Percentiles rank a stretch among this genome's conserved stretches.
Evolutionary conservation across 202 grass and related monocot genomes (phyloP).

Genomic region (Cymbopogon flexuosus): DNA sequence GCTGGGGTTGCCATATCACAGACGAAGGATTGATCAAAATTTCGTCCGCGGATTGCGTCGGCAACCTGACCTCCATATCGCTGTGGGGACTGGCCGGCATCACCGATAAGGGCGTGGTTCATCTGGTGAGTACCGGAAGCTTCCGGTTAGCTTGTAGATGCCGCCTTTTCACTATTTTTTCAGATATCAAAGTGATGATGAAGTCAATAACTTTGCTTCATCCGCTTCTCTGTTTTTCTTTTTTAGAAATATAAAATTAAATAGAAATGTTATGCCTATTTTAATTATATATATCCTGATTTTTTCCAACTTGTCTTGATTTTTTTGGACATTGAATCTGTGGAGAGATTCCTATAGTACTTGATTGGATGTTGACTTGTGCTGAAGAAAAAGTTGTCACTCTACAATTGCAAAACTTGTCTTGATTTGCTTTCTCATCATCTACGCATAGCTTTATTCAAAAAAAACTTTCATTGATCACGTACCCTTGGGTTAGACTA

Average conservation of each 20-base stretch:
- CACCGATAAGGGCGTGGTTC: constrained; percentile 75
- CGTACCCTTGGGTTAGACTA: background rate
- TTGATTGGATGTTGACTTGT: constrained; percentile 6
- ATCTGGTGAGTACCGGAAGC: constrained; percentile 41
- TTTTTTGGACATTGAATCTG: background rate
- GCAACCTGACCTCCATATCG: constrained; percentile 70
- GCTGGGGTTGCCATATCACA: constrained; percentile 76
- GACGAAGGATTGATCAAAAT: constrained; percentile 72
- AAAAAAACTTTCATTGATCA: background rate
- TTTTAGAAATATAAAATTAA: background rate
- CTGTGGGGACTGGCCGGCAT: constrained; percentile 89
- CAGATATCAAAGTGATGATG: background rate
- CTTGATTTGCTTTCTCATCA: background rate
- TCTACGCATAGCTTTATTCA: background rate
- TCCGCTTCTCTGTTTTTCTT: background rate
- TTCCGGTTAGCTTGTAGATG: background rate
- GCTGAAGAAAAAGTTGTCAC: background rate
- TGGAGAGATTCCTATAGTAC: background rate
- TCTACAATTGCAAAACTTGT: background rate
- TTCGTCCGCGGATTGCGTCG: constrained; percentile 56
- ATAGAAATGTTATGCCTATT: background rate
- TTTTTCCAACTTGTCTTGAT: too few relatives aligned
- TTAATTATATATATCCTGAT: background rate
- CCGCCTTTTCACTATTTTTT: background rate
- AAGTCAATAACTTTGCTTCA: background rate